Evolutionary conservation across 371 early-diverging fungal species (phyloP), one percentile per base, ranked within the genome.

Genomic region (Mortierella sp.): DNA sequence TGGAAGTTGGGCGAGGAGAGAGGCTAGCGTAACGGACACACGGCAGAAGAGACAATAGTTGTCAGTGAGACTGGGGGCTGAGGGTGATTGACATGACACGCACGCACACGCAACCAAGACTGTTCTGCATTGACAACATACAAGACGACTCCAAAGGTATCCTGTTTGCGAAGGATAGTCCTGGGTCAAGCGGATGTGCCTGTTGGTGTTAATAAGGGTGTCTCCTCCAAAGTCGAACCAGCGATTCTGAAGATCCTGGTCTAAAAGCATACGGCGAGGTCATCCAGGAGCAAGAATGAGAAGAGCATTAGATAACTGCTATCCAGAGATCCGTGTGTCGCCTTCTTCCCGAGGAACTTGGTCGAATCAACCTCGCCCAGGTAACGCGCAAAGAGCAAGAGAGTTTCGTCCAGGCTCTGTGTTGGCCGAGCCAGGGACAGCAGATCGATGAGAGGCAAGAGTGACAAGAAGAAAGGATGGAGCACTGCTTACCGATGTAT

Each of bases 101-200:
- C n/a, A 27, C 13, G 16, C 44, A 12, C n/a, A 17, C 7, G n/a
- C n/a, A n/a, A n/a, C n/a, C n/a, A n/a, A n/a, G n/a, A n/a, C n/a
- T n/a, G n/a, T 44, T 19, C 44, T 40, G 19, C 31, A 29, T 27
- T 43, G 25, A 17, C 12, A 16, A 28, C 54, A 71, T 86, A 89
- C 89, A 82, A 85, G 63, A 46, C 88, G 83, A 59, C 90, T 89
- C 97, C 96, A 98, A 48, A 97, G 81, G 71, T 84, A 94, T 16
- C 98, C 98, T n/a, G 80, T 63, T 60, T 93, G 90, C 19, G 94
- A 93, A 43, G 88, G 92, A 27, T 71, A 59, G 73, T 94, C 95
- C 13, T 88, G 85, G 2, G 99, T 95, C 57, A 98, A 79, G 13
- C 97, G 93, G 53, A 97, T 86, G 53, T 90, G 85, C 19, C 81